These are phyloP conservation scores for Hygrophorus russula DNA, from an alignment of 768 basidiomycete genomes.

Conservation along the genomic window DNA sequence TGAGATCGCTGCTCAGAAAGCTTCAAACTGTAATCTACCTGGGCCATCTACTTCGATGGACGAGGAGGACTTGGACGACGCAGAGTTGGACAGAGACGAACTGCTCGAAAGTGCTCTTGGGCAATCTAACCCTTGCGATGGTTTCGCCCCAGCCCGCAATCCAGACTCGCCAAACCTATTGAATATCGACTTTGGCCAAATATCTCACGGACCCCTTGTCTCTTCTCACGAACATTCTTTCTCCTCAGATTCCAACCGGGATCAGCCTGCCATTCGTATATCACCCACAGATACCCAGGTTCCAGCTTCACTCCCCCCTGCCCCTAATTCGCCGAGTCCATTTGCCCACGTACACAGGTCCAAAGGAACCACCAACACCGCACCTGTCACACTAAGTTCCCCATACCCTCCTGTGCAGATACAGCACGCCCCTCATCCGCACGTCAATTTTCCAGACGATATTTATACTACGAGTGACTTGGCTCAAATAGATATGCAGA, in stretches of 20 bases:
- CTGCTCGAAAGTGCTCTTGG: slow-evolving; percentile 1
- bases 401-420: slow-evolving; percentile 51
- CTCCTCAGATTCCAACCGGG: slow-evolving; percentile 13
- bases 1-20: slow-evolving; percentile 80
- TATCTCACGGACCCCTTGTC: slow-evolving; percentile 7
- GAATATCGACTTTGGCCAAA: slow-evolving; percentile 9
- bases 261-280: slow-evolving; percentile 9
- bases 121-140: slow-evolving; percentile 11
- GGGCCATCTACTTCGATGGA: slow-evolving; percentile 9
- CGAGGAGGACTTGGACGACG: slow-evolving; percentile 16
- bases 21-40: slow-evolving; percentile 21
- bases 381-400: slow-evolving; percentile 40
- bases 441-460: slow-evolving; percentile 27
- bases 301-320: slow-evolving; percentile 13
- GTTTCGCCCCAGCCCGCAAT: slow-evolving; percentile 12
- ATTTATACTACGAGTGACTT: slow-evolving; percentile 20
- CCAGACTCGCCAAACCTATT: slow-evolving; percentile 1
- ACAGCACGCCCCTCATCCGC: slow-evolving; percentile 71
- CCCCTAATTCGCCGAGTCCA: slow-evolving; percentile 1
- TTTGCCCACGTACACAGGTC: slow-evolving; percentile 11
- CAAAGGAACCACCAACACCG: slow-evolving; percentile 22
- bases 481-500: slow-evolving; percentile 21
- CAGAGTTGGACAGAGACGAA: slow-evolving; percentile 30
- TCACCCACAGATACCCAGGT: slow-evolving; percentile 5
- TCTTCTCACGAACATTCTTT: slow-evolving; percentile 12